phyloP scores from a whole-genome alignment of 306 rosid species.

The Herpetospermum pedunculosum region DNA sequence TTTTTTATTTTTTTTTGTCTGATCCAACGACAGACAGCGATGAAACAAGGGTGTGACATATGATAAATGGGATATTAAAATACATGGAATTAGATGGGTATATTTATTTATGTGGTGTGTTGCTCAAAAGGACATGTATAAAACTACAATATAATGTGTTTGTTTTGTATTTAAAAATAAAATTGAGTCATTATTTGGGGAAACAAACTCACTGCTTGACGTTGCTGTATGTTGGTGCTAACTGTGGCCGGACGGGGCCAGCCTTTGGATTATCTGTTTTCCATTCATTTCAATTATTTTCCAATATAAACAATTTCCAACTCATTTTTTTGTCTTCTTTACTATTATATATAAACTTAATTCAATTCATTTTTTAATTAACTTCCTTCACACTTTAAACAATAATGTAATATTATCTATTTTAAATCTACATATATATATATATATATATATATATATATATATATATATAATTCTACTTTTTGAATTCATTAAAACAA shows the following conservation, averaged over 20 bases:
- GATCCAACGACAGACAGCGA: slow-evolving; percentile 11
- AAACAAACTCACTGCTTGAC: background rate
- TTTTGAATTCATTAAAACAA: no score
- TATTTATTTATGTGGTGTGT: background rate
- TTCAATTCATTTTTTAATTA: no score
- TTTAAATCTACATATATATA: no score
- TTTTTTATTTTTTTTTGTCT: no score
- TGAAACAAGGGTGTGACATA: slow-evolving; percentile 16
- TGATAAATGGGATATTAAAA: background rate
- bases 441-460: no score
- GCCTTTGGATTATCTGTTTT: background rate
- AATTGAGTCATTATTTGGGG: background rate
- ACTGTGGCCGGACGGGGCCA: slow-evolving; percentile 9
- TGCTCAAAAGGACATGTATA: slow-evolving; percentile 4
- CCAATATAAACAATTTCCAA: no score
- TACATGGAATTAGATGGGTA: background rate
- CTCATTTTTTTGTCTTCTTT: no score
- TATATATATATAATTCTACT: no score
- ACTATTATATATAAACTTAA: no score
- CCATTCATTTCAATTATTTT: background rate
- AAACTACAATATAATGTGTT: background rate
- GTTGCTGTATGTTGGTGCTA: background rate
- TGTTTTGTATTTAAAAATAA: background rate
- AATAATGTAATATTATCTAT: no score
- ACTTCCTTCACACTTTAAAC: no score